Base-by-base conservation (phyloP, 208 protist species). In the Crithidia sp. region DNA sequence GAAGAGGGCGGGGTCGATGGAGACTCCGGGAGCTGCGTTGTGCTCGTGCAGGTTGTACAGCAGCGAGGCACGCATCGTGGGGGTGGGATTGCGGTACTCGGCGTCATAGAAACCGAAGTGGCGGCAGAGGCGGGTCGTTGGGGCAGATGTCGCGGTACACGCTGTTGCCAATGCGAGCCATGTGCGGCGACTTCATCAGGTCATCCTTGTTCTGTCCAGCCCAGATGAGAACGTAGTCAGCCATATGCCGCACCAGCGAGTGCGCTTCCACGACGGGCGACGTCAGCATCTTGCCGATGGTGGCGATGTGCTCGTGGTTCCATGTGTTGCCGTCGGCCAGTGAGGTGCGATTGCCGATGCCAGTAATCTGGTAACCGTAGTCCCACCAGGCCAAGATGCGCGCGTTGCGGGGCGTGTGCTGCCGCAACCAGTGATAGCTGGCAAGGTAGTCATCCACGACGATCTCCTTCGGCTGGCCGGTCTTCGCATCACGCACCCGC, bases 241-340 rank as follows among this genome's bases (percentile, higher is more conserved):
- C 98, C 68, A 99, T 80, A 39, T 91, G 79, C 12, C 92, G 91
- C 63, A 99, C 90, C 65, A 99, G 86, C 16, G 85, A 78, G 84
- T 96, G 95, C 19, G 97, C 94, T 17, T 94, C 76, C 60, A 90
- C 88, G 62, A 99, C 98, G 13, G 84, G 84, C 37, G 82, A 83
- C 54, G 84, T 89, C 56, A 96, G 74, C 77, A 91, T 89, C 82
- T 95, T 92, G 69, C 98, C 98, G 60, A 99, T 96, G 50, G 89
- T 97, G 39, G 97, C 98, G 80, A 99, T 99, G 89, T 99, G 98
- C 61, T 95, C 96, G 86, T 99, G 98, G 82, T 99, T 99, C 97
- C 98, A 99, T 4, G 98, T 99, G 95, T 99, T 99, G 80, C 99
- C 99, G 84, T 99, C 98, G 17, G 98, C 98, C 39, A 99, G 79